Percentiles rank a stretch among this genome's conserved stretches.
phyloP scores from a whole-genome alignment of 2,329 filamentous ascomycete species.

The Penicillium corylophilum region DNA sequence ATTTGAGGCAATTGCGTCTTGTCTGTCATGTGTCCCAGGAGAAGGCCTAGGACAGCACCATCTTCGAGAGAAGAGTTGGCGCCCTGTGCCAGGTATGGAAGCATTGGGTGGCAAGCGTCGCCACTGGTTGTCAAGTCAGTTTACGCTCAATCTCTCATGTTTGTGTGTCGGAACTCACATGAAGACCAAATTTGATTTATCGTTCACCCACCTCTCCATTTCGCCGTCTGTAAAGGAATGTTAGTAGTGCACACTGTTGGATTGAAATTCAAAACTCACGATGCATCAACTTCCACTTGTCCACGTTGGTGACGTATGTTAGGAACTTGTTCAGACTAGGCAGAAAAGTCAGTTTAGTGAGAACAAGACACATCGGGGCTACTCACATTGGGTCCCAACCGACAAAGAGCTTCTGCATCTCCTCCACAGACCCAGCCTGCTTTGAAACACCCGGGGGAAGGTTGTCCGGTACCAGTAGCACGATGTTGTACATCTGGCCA shows the following conservation, averaged over 20 bases:
- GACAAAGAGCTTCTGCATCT: conserved; percentile 61
- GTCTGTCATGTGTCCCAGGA: conserved; percentile 53
- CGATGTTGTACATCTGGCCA: conserved; percentile 64
- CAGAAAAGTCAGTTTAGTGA: neutral
- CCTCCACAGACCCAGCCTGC: conserved; percentile 55
- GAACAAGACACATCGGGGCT: neutral
- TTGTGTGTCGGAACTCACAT: conserved; percentile 22
- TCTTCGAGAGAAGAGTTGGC: conserved; percentile 69
- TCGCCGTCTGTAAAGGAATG: conserved; percentile 43
- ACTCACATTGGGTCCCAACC: conserved; percentile 61
- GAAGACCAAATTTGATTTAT: conserved; percentile 51
- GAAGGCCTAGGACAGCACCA: conserved; percentile 61
- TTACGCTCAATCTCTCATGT: neutral
- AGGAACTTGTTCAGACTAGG: conserved; percentile 42
- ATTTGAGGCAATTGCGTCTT: conserved; percentile 45
- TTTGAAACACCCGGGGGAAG: conserved; percentile 55
- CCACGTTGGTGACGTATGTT: conserved; percentile 56
- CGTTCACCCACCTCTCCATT: conserved; percentile 56
- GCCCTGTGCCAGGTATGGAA: conserved; percentile 64
- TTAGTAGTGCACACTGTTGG: neutral
- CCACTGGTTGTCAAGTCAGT: conserved; percentile 36
- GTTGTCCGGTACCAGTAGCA: conserved; percentile 64
- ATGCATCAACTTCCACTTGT: conserved; percentile 69
- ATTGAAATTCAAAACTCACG: conserved; percentile 4
- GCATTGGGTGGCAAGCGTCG: conserved; percentile 64